phyloP scores from a whole-genome alignment of 352 stramenopile species.

The Pythium aphanidermatum region DNA sequence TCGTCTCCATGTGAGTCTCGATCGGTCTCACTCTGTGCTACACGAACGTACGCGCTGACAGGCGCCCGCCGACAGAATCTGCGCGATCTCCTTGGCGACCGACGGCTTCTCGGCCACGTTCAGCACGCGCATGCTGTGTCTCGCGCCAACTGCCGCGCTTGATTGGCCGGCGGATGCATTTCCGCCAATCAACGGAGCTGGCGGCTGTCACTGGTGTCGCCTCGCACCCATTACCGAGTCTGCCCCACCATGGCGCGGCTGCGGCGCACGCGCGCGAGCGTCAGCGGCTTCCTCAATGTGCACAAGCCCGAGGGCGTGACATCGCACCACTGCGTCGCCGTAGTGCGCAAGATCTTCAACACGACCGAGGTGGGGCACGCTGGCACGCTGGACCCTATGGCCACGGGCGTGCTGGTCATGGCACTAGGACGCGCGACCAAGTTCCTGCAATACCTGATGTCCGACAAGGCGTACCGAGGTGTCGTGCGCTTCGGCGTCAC shows the following conservation, averaged over 20 bases:
- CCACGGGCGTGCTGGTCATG: constrained; percentile 78
- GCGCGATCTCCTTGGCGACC: constrained; percentile 96
- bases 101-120: constrained; percentile 99
- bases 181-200: constrained; percentile 9
- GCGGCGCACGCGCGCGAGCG: constrained; percentile 20
- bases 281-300: constrained; percentile 74
- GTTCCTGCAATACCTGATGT: constrained; percentile 73
- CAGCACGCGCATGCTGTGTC: constrained; percentile 72
- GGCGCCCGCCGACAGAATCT: constrained; percentile 85
- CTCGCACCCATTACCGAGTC: too few relatives aligned
- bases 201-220: not conserved
- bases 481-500: constrained; percentile 73
- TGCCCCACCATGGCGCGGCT: constrained; percentile 15
- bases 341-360: constrained; percentile 63
- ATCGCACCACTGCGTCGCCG: constrained; percentile 71
- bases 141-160: constrained; percentile 9
- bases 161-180: constrained; percentile 15
- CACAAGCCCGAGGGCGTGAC: constrained; percentile 69
- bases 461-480: constrained; percentile 71
- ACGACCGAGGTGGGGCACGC: constrained; percentile 73
- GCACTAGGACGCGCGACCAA: constrained; percentile 75
- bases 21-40: too few relatives aligned
- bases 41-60: constrained; percentile 54
- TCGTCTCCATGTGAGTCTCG: too few relatives aligned
- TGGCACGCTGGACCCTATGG: constrained; percentile 86